Percentiles rank a stretch among this genome's conserved stretches.
These are phyloP conservation scores for Metschnikowia lachancei DNA, from an alignment of 805 yeast species.

Conservation along the genomic window DNA sequence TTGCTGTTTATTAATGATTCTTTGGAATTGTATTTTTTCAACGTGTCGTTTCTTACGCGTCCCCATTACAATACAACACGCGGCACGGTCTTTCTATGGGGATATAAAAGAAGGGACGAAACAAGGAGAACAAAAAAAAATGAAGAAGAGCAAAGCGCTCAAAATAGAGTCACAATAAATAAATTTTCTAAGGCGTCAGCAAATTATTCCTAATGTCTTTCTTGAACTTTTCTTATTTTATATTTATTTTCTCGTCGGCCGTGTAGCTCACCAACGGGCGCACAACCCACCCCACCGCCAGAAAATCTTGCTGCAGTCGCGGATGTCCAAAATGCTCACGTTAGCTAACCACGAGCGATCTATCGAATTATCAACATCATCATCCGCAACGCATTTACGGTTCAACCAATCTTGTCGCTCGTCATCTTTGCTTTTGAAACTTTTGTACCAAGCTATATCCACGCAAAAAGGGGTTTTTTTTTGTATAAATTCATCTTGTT, in stretches of 20 bases:
- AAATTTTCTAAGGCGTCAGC: too few species aligned
- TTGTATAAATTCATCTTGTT: background rate
- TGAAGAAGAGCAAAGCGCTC: too few species aligned
- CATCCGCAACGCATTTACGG: background rate
- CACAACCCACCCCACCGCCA: background rate
- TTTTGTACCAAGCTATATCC: background rate
- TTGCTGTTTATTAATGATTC: too few species aligned
- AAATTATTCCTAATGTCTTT: too few species aligned
- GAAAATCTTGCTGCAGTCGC: conserved; percentile 1
- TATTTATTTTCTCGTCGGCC: background rate
- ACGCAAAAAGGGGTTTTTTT: background rate
- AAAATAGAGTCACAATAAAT: too few species aligned
- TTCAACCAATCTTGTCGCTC: background rate
- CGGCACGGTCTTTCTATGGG: too few species aligned
- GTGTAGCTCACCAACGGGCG: background rate
- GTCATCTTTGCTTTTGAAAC: background rate
- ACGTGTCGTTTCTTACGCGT: too few species aligned
- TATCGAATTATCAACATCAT: background rate
- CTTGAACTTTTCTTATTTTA: background rate
- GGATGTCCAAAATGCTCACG: background rate
- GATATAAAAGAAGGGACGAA: too few species aligned
- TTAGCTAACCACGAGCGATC: background rate
- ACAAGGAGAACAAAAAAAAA: too few species aligned
- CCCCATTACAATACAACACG: too few species aligned
- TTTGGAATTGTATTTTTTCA: too few species aligned